Conservation (phyloP, 805 yeast species). For the Tetrapisispora phaffii region DNA sequence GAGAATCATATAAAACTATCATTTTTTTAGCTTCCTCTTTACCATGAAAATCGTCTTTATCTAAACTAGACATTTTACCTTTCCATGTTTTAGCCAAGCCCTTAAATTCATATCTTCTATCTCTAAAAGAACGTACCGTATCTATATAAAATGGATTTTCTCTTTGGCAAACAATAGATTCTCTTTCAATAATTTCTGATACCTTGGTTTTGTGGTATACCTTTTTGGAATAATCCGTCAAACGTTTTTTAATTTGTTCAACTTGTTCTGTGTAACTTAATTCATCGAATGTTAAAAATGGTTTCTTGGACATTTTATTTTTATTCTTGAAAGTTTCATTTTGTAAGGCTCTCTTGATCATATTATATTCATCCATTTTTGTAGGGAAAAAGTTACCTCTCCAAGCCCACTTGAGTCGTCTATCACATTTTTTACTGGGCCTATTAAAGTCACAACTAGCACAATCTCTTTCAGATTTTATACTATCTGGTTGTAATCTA, state of each 20-base stretch:
- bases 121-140: conserved; percentile 90
- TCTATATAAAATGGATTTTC: conserved; percentile 95
- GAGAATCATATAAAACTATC: conserved; percentile 87
- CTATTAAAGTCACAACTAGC: conserved; percentile 95
- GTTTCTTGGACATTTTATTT: conserved; percentile 44
- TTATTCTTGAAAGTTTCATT: conserved; percentile 66
- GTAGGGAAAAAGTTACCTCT: conserved; percentile 94
- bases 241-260: conserved; percentile 57
- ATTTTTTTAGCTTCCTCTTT: conserved; percentile 88
- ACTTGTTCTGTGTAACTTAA: conserved; percentile 73
- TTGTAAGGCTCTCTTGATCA: conserved; percentile 77
- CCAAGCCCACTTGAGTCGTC: conserved; percentile 94
- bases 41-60: conserved; percentile 44
- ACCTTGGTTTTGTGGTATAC: conserved; percentile 74
- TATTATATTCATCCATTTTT: conserved; percentile 77
- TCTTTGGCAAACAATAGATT: conserved; percentile 90
- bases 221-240: conserved; percentile 76
- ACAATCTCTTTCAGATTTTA: conserved; percentile 90
- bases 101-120: conserved; percentile 91
- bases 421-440: conserved; percentile 88
- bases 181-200: conserved; percentile 77
- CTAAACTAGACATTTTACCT: conserved; percentile 53
- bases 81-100: conserved; percentile 92
- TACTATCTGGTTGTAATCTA: conserved; percentile 94
- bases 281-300: conserved; percentile 62